Percentiles rank a stretch among this genome's conserved stretches.
phyloP scores from a whole-genome alignment of 2,329 filamentous ascomycete genomes.

The Epichloe scottii region DNA sequence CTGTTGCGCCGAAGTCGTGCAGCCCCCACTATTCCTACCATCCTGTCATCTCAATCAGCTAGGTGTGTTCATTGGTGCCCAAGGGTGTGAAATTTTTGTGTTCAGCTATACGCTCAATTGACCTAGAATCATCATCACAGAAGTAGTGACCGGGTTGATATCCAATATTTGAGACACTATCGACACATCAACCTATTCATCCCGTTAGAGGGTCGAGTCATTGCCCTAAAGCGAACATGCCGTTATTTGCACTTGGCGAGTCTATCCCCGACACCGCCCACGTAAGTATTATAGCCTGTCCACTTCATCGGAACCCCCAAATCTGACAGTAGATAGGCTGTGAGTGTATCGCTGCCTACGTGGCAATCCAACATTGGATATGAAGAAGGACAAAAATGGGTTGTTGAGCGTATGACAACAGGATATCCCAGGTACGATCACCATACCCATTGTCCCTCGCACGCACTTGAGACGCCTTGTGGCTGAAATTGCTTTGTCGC shows the following conservation, averaged over 20 bases:
- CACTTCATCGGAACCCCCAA: not conserved
- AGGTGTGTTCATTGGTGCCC: no score
- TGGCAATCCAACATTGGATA: constrained; percentile 88
- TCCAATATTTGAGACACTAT: no score
- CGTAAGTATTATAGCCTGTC: constrained; percentile 35
- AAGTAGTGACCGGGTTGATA: no score
- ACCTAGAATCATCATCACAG: no score
- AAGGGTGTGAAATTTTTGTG: no score
- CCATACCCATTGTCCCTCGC: not conserved
- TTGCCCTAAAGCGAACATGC: constrained; percentile 24
- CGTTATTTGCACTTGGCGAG: constrained; percentile 47
- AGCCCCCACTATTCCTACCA: no score
- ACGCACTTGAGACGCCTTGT: not conserved
- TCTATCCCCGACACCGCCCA: constrained; percentile 70
- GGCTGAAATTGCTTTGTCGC: not conserved
- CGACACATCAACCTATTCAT: no score
- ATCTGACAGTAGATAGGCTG: constrained; percentile 46
- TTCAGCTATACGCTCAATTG: no score
- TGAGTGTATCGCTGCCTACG: constrained; percentile 90
- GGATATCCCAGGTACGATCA: constrained; percentile 69
- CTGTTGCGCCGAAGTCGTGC: no score
- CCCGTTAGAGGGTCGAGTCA: no score
- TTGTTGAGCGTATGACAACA: constrained; percentile 72
- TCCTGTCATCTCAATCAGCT: no score
- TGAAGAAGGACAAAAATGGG: constrained; percentile 82